Conservation (phyloP, 2,329 filamentous ascomycete species). For the Boeremia lycopersici region DNA sequence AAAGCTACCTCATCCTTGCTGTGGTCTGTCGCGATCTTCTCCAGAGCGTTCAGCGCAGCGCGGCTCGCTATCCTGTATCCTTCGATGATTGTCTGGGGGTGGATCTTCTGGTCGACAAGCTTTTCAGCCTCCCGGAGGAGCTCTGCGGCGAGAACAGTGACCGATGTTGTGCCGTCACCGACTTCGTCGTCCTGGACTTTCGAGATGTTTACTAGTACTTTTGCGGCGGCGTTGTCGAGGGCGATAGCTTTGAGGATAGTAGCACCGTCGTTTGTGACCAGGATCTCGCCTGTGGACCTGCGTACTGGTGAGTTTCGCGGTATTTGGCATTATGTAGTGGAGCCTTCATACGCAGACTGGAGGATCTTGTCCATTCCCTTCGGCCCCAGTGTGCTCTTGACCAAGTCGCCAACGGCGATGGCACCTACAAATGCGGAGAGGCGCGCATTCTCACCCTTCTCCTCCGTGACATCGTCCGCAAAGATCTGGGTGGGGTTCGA, state of each 20-base stretch:
- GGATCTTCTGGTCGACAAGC: slow-evolving; percentile 96
- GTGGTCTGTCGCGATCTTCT: slow-evolving; percentile 85
- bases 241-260: slow-evolving; percentile 98
- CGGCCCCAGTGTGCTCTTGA: slow-evolving; percentile 95
- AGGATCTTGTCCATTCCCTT: slow-evolving; percentile 99
- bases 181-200: slow-evolving; percentile 99
- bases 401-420: slow-evolving; percentile 95
- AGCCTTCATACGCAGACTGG: slow-evolving; percentile 79
- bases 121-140: slow-evolving; percentile 95
- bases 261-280: slow-evolving; percentile 98
- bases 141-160: slow-evolving; percentile 93
- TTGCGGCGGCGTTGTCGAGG: slow-evolving; percentile 96
- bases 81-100: slow-evolving; percentile 99
- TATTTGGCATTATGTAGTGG: neutral
- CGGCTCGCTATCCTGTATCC: slow-evolving; percentile 96
- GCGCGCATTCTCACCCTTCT: slow-evolving; percentile 99
- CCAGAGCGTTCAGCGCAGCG: slow-evolving; percentile 83
- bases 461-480: slow-evolving; percentile 92
- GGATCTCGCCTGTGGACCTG: slow-evolving; percentile 93
- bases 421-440: slow-evolving; percentile 97
- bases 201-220: slow-evolving; percentile 98
- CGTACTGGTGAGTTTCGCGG: slow-evolving; percentile 29
- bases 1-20: slow-evolving; percentile 83
- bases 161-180: slow-evolving; percentile 97
- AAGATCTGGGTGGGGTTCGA: slow-evolving; percentile 95